Base-by-base conservation (phyloP, 2,329 filamentous ascomycete genomes). In the Allantophomopsis lycopodina region DNA sequence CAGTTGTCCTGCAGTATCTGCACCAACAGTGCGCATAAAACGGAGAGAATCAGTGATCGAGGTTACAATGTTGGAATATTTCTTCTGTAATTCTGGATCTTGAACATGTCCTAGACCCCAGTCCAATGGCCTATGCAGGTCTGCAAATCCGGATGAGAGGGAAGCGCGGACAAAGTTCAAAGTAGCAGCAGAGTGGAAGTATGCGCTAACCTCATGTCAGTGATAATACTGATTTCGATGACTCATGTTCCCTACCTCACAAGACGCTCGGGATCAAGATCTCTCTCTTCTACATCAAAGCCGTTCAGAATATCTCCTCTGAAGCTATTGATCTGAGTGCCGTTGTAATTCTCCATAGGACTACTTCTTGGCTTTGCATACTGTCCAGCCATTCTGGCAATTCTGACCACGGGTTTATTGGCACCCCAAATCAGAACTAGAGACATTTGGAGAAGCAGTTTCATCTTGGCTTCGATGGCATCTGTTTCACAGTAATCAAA, bases 261-360 rank as follows among this genome's bases (percentile, higher is more conserved):
- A 7, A 98, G 71, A 32, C 91, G 74, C 37, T 74, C 72, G 1
- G 91, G 89, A 55, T 96, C 86, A 28, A 94, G 79, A 32, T 72
- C 73, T 41, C 91, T 69, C 46, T 88, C 76, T n/a, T 80, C 75
- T 0, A 76, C 63, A 31, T 76, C 72, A 61, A 80, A 94, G 18
- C 89, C 89, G 55, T 98, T 98, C 47, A 98, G 69, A 44, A 96
- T 96, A 51, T 98, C 91, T 13, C 91, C 91, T 39, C 91, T 73
- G 69, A 96, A 98, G 33, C 84, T 91, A 4, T 85, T 83, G 40
- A 94, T 81, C 54, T 86, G 76, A 43, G 76, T 74, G 38, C 87
- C 88, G 47, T 93, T 68, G 38, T 93, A 65, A 2, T 77, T 71
- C 64, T 98, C 91, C 31, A 77, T 88, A 0, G 89, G 83, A 50